Conservation (phyloP, 768 basidiomycete species). For the Clathrus columnatus region DNA sequence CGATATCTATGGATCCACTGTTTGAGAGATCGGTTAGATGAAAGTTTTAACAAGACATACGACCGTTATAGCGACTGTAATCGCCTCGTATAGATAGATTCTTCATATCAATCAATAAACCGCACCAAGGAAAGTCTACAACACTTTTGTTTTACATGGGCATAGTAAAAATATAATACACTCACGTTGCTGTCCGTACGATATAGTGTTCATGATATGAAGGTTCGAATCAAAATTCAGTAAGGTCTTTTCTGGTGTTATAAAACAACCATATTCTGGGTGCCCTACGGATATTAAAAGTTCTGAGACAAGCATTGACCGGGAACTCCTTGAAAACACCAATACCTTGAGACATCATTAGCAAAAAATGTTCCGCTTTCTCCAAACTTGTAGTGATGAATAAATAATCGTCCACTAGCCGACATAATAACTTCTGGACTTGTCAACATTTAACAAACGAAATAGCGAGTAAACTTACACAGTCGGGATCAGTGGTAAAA, state of each 20-base stretch:
- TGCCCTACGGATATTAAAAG: slow-evolving; percentile 45
- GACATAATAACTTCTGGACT: slow-evolving; percentile 53
- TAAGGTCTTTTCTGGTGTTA: slow-evolving; percentile 82
- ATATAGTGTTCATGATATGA: slow-evolving; percentile 44
- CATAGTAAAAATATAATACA: not conserved
- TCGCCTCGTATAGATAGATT: slow-evolving; percentile 75
- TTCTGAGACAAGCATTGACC: not conserved
- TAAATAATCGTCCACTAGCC: slow-evolving; percentile 93
- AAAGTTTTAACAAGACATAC: too few relatives aligned
- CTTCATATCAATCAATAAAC: slow-evolving; percentile 65
- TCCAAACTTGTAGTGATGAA: slow-evolving; percentile 62
- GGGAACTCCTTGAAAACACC: not conserved
- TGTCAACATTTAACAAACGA: not conserved
- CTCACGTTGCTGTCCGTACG: slow-evolving; percentile 35
- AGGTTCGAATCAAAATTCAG: slow-evolving; percentile 71
- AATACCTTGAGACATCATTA: slow-evolving; percentile 65
- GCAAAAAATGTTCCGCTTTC: slow-evolving; percentile 61
- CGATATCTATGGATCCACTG: slow-evolving; percentile 54
- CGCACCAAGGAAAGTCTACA: slow-evolving; percentile 91
- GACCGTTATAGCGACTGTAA: slow-evolving; percentile 57
- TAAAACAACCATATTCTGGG: slow-evolving; percentile 89
- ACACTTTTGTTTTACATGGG: not conserved
- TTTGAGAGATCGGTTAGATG: not conserved
- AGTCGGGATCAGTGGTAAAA: slow-evolving; percentile 43
- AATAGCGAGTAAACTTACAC: slow-evolving; percentile 38